Evolutionary conservation across 2,329 filamentous ascomycete species (phyloP).

Genomic region (Penicillium sp.): DNA sequence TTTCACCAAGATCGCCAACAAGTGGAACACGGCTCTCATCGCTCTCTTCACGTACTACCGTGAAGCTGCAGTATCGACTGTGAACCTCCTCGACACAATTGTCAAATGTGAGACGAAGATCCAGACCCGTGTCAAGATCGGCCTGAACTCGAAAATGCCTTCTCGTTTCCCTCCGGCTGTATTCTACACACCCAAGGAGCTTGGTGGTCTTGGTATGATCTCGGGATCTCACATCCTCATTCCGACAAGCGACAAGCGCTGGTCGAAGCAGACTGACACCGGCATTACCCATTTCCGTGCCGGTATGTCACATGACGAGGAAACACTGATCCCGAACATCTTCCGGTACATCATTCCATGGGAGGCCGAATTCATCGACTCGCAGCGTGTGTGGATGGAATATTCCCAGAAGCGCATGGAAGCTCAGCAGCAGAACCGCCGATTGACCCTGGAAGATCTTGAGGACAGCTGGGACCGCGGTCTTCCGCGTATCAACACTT

Average conservation of each 20-base stretch:
- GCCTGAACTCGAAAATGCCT: constrained; percentile 98
- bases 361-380: constrained; percentile 99
- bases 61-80: constrained; percentile 92
- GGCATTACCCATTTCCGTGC: constrained; percentile 95
- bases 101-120: constrained; percentile 99
- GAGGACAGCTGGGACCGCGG: constrained; percentile 99
- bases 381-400: constrained; percentile 97
- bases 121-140: constrained; percentile 97
- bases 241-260: constrained; percentile 93
- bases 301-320: constrained; percentile 97
- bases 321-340: constrained; percentile 96
- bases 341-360: constrained; percentile 99
- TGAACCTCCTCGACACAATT: constrained; percentile 89
- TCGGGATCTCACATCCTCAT: constrained; percentile 97
- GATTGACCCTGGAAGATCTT: constrained; percentile 88
- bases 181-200: constrained; percentile 96
- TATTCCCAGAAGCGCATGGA: constrained; percentile 97
- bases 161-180: constrained; percentile 96
- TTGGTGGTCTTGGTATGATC: constrained; percentile 97
- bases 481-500: constrained; percentile 92
- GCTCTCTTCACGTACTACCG: constrained; percentile 98
- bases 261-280: constrained; percentile 96
- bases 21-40: constrained; percentile 98
- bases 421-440: constrained; percentile 93
- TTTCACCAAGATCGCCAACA: constrained; percentile 99